These are phyloP conservation scores for Recurvomyces mirabilis DNA, from an alignment of 495 filamentous ascomycete species.

Conservation along the genomic window DNA sequence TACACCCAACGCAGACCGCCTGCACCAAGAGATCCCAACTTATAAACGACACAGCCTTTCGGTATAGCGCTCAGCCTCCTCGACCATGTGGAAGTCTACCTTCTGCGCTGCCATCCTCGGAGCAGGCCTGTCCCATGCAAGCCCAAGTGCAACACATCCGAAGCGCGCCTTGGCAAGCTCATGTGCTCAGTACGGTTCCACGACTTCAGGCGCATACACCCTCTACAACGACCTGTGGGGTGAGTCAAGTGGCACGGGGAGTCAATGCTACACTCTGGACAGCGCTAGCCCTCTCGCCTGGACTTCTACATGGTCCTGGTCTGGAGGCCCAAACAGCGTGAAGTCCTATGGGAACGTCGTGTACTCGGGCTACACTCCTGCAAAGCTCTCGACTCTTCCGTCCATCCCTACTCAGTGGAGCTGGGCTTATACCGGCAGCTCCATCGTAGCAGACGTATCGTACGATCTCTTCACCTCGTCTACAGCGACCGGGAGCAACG, in stretches of 20 bases:
- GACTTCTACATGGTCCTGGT: constrained; percentile 44
- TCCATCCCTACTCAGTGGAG: constrained; percentile 43
- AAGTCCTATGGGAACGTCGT: constrained; percentile 51
- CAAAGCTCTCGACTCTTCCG: constrained; percentile 37
- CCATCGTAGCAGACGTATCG: constrained; percentile 51
- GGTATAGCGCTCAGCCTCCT: no score
- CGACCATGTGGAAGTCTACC: no score
- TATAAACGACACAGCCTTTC: no score
- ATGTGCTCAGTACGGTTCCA: constrained; percentile 6
- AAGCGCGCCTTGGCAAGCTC: no score
- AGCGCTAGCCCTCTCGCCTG: constrained; percentile 41
- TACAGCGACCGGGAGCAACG: constrained; percentile 32
- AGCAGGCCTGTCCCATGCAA: no score
- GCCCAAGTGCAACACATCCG: no score
- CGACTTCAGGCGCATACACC: constrained; percentile 4
- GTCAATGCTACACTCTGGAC: constrained; percentile 47
- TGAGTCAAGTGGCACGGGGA: constrained; percentile 30
- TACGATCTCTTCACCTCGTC: constrained; percentile 44
- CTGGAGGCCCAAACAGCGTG: constrained; percentile 38
- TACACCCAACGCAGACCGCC: no score
- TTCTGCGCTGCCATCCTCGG: no score
- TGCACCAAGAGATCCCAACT: no score
- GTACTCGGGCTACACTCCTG: constrained; percentile 33
- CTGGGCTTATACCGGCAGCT: constrained; percentile 46
- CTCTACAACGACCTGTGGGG: constrained; percentile 8